Evolutionary conservation across 306 rosid species (phyloP).

Genomic region (Vicia faba): DNA sequence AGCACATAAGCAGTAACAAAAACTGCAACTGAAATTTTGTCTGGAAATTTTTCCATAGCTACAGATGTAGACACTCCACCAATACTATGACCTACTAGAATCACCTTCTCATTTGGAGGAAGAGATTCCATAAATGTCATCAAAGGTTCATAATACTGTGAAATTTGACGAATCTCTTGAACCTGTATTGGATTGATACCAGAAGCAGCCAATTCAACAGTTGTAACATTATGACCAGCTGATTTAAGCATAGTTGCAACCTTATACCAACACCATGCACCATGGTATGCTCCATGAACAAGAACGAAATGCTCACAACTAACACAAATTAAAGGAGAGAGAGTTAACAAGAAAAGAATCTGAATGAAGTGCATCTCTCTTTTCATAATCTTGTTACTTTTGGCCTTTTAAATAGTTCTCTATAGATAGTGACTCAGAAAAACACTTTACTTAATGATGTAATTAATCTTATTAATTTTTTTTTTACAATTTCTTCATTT

Average conservation of each 20-base stretch:
- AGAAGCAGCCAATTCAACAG: conserved; percentile 50
- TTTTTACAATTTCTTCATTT: no score
- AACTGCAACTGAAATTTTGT: conserved; percentile 46
- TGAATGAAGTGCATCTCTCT: neutral
- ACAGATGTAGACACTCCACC: conserved; percentile 47
- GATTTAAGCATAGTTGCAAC: conserved; percentile 39
- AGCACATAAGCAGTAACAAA: conserved; percentile 52
- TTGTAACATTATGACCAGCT: conserved; percentile 47
- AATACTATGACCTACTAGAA: no score
- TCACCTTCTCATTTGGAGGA: neutral
- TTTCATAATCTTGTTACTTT: neutral
- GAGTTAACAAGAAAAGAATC: conserved; percentile 27
- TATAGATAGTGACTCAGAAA: no score
- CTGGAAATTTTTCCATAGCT: conserved; percentile 59
- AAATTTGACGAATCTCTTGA: conserved; percentile 41
- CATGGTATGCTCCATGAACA: conserved; percentile 54
- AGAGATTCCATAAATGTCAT: conserved; percentile 43
- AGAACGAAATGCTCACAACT: conserved; percentile 45
- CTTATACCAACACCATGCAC: conserved; percentile 71
- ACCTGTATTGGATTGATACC: conserved; percentile 52
- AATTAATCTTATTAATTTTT: no score
- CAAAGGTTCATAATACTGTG: conserved; percentile 46
- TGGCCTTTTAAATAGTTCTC: neutral
- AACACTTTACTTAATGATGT: no score
- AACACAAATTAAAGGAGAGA: neutral